phyloP scores from a whole-genome alignment of 495 filamentous ascomycete genomes.

The Saxispiralis lemnorum region DNA sequence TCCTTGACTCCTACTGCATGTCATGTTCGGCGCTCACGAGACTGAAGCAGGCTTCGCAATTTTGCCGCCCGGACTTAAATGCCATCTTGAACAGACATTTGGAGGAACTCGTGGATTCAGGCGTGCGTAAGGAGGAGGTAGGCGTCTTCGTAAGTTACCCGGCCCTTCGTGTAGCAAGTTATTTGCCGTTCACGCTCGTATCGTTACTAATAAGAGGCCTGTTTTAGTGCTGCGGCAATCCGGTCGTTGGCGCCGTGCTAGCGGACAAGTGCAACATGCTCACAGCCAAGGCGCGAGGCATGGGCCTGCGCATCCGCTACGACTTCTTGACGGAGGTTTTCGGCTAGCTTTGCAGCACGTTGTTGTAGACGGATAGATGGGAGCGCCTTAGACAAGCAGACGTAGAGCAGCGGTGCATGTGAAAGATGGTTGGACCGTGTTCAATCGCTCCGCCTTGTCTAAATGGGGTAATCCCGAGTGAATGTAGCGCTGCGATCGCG shows the following conservation, averaged over 20 bases:
- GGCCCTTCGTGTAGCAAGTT: too few relatives aligned
- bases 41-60: constrained; percentile 25
- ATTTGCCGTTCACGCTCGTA: too few relatives aligned
- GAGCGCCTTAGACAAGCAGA: too few relatives aligned
- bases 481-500: too few relatives aligned
- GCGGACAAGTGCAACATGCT: constrained; percentile 14
- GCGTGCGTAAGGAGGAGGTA: constrained; percentile 10
- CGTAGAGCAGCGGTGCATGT: too few relatives aligned
- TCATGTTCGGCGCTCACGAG: constrained; percentile 24
- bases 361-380: too few relatives aligned
- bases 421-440: too few relatives aligned
- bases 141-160: constrained; percentile 6
- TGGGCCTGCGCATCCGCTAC: constrained; percentile 55
- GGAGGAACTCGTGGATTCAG: constrained; percentile 7
- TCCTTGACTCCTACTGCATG: constrained; percentile 26
- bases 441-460: too few relatives aligned
- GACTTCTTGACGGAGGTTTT: constrained; percentile 20
- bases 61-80: constrained; percentile 16
- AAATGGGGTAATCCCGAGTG: too few relatives aligned
- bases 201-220: too few relatives aligned
- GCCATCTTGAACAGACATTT: constrained; percentile 15
- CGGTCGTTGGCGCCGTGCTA: constrained; percentile 14
- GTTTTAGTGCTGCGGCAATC: constrained; percentile 10
- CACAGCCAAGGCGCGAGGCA: constrained; percentile 44
- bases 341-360: constrained; percentile 24